A percentile compares a stretch with the other conserved stretches of the same genome.
Evolutionary conservation across 1,284 basidiomycete genomes (phyloP).

Genomic region (Pascua sp.): DNA sequence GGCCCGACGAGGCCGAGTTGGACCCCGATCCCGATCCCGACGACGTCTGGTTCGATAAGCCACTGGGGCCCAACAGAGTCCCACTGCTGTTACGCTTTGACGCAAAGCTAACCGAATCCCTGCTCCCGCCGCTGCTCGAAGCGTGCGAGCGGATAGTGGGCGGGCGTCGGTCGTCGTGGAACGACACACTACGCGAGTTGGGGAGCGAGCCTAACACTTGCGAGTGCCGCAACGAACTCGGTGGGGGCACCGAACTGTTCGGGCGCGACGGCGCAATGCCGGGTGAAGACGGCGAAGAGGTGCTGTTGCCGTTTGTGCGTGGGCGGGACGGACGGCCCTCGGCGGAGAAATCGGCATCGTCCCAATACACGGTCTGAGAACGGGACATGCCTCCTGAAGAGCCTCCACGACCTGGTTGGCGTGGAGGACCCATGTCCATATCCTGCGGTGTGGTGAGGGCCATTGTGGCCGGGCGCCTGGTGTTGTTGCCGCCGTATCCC

Average conservation of each 20-base stretch:
- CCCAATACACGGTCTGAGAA: slow-evolving; percentile 46
- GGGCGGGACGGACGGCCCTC: neutral
- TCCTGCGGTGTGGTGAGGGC: neutral
- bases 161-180: slow-evolving; percentile 15
- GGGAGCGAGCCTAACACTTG: slow-evolving; percentile 8
- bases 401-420: slow-evolving; percentile 2
- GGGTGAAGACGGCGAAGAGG: neutral
- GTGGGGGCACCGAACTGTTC: slow-evolving; percentile 2
- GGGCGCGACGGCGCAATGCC: neutral
- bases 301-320: neutral
- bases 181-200: slow-evolving; percentile 17
- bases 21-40: slow-evolving; percentile 10
- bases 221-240: slow-evolving; percentile 21
- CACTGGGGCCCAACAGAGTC: slow-evolving; percentile 13
- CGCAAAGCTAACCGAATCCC: slow-evolving; percentile 10
- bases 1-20: slow-evolving; percentile 11
- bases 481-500: neutral
- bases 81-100: slow-evolving; percentile 10
- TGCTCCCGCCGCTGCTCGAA: slow-evolving; percentile 12
- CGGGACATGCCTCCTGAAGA: slow-evolving; percentile 16
- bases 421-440: slow-evolving; percentile 5
- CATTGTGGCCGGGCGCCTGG: slow-evolving; percentile 5
- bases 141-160: slow-evolving; percentile 12
- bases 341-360: slow-evolving; percentile 35
- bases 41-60: neutral